Percentiles rank a stretch among this genome's conserved stretches.
Conservation (phyloP, 2,329 filamentous ascomycete genomes). For the Pseudogymnoascus sp. region DNA sequence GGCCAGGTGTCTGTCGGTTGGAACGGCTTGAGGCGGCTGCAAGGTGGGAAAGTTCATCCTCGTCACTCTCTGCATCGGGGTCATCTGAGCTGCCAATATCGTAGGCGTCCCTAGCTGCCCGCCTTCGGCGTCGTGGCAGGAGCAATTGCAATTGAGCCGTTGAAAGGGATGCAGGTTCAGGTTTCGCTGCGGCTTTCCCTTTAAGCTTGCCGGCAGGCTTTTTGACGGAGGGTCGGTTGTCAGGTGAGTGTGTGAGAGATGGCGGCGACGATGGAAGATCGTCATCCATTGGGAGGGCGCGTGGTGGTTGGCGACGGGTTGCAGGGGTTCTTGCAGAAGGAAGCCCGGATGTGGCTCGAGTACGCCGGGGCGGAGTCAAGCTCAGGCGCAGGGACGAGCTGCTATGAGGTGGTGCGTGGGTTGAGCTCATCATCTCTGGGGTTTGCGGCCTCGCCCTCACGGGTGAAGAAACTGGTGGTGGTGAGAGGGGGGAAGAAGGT, state of each 20-base stretch:
- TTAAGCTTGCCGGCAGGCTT: conserved; percentile 13
- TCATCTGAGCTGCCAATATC: conserved; percentile 39
- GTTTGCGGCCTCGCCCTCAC: conserved; percentile 10
- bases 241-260: conserved; percentile 60
- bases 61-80: conserved; percentile 43
- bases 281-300: conserved; percentile 17
- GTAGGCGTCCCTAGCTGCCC: conserved; percentile 27
- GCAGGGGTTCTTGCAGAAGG: conserved; percentile 8
- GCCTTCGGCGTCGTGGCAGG: conserved; percentile 28
- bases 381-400: conserved; percentile 20
- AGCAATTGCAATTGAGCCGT: conserved; percentile 33
- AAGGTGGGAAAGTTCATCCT: conserved; percentile 49
- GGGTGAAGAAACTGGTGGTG: conserved; percentile 10
- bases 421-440: conserved; percentile 26
- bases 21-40: conserved; percentile 33
- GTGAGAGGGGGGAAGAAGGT: conserved; percentile 6
- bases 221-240: conserved; percentile 33
- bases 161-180: conserved; percentile 21
- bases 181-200: conserved; percentile 17
- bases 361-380: neutral
- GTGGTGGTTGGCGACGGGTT: conserved; percentile 10
- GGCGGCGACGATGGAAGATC: conserved; percentile 49
- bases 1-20: conserved; percentile 20
- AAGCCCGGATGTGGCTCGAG: neutral
- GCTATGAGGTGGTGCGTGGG: conserved; percentile 29